phyloP scores from a whole-genome alignment of 2,329 filamentous ascomycete genomes.

The Aspergillus caelatus region DNA sequence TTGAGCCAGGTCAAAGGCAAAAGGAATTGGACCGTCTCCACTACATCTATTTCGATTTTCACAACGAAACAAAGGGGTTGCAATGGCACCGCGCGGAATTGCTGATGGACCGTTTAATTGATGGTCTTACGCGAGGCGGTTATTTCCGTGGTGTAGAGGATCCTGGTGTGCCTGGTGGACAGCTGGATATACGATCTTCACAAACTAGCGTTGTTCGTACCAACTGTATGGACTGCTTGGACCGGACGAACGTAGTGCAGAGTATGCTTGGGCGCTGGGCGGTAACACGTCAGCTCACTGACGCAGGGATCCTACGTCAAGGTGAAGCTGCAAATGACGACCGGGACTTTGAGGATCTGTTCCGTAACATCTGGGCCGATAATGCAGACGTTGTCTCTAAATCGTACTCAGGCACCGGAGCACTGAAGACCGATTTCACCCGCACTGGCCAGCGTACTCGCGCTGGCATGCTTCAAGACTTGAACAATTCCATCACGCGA shows the following conservation, averaged over 20 bases:
- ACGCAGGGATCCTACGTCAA: conserved; percentile 74
- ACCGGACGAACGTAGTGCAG: conserved; percentile 96
- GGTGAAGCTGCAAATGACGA: conserved; percentile 82
- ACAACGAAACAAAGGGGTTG: conserved; percentile 94
- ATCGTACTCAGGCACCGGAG: conserved; percentile 92
- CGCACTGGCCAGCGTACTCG: conserved; percentile 89
- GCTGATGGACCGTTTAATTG: conserved; percentile 78
- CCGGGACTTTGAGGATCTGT: conserved; percentile 79
- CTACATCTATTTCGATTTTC: conserved; percentile 98
- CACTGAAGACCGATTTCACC: conserved; percentile 97
- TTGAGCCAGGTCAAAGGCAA: conserved; percentile 64
- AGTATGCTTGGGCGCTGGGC: conserved; percentile 93
- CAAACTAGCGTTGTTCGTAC: conserved; percentile 93
- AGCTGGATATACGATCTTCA: conserved; percentile 75
- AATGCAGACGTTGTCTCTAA: conserved; percentile 94
- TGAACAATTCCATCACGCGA: conserved; percentile 83
- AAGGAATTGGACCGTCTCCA: conserved; percentile 81
- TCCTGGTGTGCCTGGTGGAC: conserved; percentile 69
- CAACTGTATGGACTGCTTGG: conserved; percentile 99
- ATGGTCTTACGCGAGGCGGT: conserved; percentile 74
- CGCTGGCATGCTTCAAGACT: conserved; percentile 80
- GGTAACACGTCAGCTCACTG: conserved; percentile 83
- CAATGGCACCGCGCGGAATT: conserved; percentile 90
- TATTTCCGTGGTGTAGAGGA: conserved; percentile 94
- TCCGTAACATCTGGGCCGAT: conserved; percentile 97